Percentiles rank a stretch among this genome's conserved stretches.
Evolutionary conservation across 371 early-diverging fungal genomes (phyloP).

Genomic region (Rhizopus delemar): DNA sequence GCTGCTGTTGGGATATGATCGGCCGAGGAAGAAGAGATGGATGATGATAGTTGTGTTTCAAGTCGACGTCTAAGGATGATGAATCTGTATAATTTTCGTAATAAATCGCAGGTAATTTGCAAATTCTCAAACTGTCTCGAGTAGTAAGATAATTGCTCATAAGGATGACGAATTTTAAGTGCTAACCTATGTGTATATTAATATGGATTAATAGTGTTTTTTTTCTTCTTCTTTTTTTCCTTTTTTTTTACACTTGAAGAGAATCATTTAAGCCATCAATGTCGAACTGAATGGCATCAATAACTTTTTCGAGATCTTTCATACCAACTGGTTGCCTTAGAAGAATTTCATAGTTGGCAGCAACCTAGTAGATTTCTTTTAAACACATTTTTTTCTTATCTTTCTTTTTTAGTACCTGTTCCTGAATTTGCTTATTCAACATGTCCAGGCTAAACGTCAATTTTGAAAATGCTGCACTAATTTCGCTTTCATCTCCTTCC

Average conservation of each 20-base stretch:
- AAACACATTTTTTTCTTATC: not conserved
- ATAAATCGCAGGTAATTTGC: slow-evolving; percentile 62
- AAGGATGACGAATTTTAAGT: slow-evolving; percentile 61
- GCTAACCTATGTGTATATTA: slow-evolving; percentile 44
- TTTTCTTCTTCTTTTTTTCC: not conserved
- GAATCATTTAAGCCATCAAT: slow-evolving; percentile 59
- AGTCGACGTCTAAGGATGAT: slow-evolving; percentile 62
- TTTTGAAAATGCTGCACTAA: slow-evolving; percentile 68
- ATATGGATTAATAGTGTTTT: not conserved
- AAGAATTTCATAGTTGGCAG: slow-evolving; percentile 69
- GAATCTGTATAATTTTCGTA: slow-evolving; percentile 70
- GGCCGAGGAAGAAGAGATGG: slow-evolving; percentile 8
- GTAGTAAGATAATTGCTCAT: slow-evolving; percentile 59
- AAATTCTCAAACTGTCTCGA: slow-evolving; percentile 66
- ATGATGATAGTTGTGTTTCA: slow-evolving; percentile 55
- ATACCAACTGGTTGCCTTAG: slow-evolving; percentile 74
- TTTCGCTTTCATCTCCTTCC: slow-evolving; percentile 55
- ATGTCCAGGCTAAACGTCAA: slow-evolving; percentile 75
- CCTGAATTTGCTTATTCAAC: slow-evolving; percentile 75
- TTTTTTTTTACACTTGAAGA: slow-evolving; percentile 52
- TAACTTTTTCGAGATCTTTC: slow-evolving; percentile 59
- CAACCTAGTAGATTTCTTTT: slow-evolving; percentile 51
- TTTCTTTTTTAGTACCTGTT: slow-evolving; percentile 54
- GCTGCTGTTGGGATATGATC: slow-evolving; percentile 65
- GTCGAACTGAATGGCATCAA: slow-evolving; percentile 58